phyloP scores from a whole-genome alignment of 2,329 filamentous ascomycete species.

The Pestalotiopsis sp. region DNA sequence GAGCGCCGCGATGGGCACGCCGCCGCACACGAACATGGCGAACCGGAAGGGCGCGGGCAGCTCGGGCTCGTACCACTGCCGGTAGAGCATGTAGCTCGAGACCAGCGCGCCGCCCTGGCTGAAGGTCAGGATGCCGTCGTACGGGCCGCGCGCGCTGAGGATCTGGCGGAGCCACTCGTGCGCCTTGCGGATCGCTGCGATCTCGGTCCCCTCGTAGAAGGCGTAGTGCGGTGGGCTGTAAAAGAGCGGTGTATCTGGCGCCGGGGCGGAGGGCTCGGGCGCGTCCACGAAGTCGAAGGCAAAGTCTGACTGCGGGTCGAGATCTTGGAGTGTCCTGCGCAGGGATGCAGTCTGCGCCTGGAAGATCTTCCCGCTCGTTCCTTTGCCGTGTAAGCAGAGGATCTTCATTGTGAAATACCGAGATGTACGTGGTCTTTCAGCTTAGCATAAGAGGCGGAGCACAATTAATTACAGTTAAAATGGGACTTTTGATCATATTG shows the following conservation, averaged over 20 bases:
- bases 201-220: conserved; percentile 20
- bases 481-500: no score
- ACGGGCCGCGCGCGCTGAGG: conserved; percentile 27
- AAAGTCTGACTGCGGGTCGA: neutral
- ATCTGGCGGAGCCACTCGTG: conserved; percentile 38
- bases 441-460: neutral
- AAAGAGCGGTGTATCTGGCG: conserved; percentile 15
- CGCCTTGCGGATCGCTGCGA: conserved; percentile 34
- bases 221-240: conserved; percentile 16
- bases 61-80: conserved; percentile 33
- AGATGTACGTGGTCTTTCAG: neutral
- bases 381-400: conserved; percentile 13
- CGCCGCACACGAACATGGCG: conserved; percentile 43
- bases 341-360: conserved; percentile 10
- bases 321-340: conserved; percentile 9
- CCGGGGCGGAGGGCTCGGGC: conserved; percentile 16
- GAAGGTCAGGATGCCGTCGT: conserved; percentile 29
- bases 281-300: conserved; percentile 25
- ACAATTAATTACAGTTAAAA: no score
- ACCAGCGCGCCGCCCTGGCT: conserved; percentile 38
- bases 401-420: conserved; percentile 10
- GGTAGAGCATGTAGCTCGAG: conserved; percentile 41
- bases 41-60: conserved; percentile 37
- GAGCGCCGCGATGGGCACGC: conserved; percentile 35
- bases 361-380: conserved; percentile 9